Conservation (phyloP, 192 early-diverging fungal genomes). For the Geosiphon pyriformis region DNA sequence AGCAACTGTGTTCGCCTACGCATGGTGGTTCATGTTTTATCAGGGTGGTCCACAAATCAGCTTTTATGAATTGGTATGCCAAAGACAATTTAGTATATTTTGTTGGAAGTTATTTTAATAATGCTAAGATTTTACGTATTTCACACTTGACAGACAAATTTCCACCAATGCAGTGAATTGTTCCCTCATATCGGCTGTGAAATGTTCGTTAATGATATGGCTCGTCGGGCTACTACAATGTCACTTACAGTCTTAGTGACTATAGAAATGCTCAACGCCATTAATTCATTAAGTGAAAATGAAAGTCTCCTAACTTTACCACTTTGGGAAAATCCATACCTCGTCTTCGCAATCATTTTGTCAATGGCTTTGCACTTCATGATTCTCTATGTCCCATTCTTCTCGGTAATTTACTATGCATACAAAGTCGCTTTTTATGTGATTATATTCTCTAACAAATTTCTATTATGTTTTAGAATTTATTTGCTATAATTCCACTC, state of each 20-base stretch:
- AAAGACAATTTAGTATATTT: not conserved
- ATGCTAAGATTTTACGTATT: not conserved
- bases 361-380: conserved; percentile 93
- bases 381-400: conserved; percentile 97
- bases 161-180: conserved; percentile 81
- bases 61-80: conserved; percentile 77
- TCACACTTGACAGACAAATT: conserved; percentile 60
- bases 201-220: conserved; percentile 76
- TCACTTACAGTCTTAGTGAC: conserved; percentile 92
- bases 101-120: conserved; percentile 4
- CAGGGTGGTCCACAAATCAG: conserved; percentile 79
- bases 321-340: conserved; percentile 87
- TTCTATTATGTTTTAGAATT: conserved; percentile 33
- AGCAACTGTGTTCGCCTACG: conserved; percentile 95
- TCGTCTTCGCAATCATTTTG: conserved; percentile 76
- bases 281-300: conserved; percentile 95
- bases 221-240: conserved; percentile 89
- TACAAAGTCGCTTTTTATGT: too few relatives aligned
- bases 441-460: not conserved
- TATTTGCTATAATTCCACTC: conserved; percentile 89
- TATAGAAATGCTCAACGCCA: conserved; percentile 99
- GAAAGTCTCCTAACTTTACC: conserved; percentile 86
- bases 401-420: conserved; percentile 57
- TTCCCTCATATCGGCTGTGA: conserved; percentile 93
- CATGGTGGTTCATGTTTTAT: conserved; percentile 99